Base-by-base conservation (phyloP, 2,329 filamentous ascomycete species). In the Neurospora sp. region DNA sequence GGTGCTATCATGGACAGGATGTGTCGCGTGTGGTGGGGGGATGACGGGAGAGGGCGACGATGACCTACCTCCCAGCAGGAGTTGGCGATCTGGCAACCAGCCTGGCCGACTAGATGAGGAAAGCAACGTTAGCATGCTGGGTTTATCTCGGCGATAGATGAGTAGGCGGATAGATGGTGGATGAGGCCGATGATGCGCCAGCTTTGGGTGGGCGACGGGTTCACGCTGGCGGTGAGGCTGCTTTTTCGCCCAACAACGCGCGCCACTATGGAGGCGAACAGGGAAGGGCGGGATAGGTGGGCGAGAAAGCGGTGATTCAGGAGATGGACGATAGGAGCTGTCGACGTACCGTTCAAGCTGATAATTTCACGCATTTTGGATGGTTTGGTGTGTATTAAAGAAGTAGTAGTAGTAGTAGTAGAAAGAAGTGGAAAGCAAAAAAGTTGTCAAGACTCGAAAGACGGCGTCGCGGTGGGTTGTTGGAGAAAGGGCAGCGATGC, bases 61-160 rank as follows among this genome's bases (percentile, higher is more conserved):
- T 69, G 73, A 68, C 70, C 87, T 86, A 99, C 96, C 93, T 99
- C 96, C 96, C 96, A 99, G 90, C 96, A 98, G 79, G 96, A 96
- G 88, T 99, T 99, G 86, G 95, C 96, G 81, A 99, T 99, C 84
- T 99, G 96, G 90, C 96, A 98, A 91, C 96, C 96, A 82, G 96
- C 96, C 90, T 99, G 96, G 85, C 96, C 96, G 88, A 99, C 96
- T 99, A 80, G 68, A 70, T 19, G 68, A 5, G 52, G 68, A 46
- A 67, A 66, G 39, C 9, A n/a, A 73, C 38, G 74, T 76, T 71
- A 76, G 75, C 67, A 74, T 67, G n/a, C 28, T 66, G 11, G 10
- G 19, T 67, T 33, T 33, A 19, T 39, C 13, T 8, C 36, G 40
- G 3, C 11, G 28, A 39, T 40, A 11, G 10, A 39, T 11, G 9